phyloP scores from a whole-genome alignment of 805 yeast genomes.

The Candida loeiensis region DNA sequence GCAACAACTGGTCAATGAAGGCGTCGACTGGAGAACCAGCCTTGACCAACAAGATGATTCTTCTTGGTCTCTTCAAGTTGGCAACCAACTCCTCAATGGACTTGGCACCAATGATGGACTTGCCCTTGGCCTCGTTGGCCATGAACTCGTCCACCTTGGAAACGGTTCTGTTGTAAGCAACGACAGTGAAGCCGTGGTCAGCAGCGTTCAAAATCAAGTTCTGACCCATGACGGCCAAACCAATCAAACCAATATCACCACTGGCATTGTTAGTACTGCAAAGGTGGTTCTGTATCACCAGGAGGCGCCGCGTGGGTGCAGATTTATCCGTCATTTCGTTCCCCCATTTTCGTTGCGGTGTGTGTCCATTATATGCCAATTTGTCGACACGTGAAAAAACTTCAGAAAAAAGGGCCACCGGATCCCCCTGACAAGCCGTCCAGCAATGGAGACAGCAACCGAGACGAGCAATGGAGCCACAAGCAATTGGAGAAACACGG shows the following conservation, averaged over 20 bases:
- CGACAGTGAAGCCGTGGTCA: conserved; percentile 97
- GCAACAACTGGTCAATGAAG: conserved; percentile 83
- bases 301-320: conserved; percentile 9
- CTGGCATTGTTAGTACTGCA: conserved; percentile 36
- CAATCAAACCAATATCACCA: conserved; percentile 98
- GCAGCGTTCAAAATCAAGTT: conserved; percentile 96
- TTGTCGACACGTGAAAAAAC: conserved; percentile 2
- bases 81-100: conserved; percentile 84
- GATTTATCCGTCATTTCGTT: neutral
- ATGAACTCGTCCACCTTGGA: conserved; percentile 93
- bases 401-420: neutral
- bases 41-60: conserved; percentile 89
- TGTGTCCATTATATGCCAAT: neutral
- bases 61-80: conserved; percentile 95
- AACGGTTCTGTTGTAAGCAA: conserved; percentile 97
- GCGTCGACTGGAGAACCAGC: conserved; percentile 95
- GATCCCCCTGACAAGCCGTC: no score
- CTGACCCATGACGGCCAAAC: conserved; percentile 99
- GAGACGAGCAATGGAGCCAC: no score
- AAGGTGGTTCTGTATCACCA: conserved; percentile 14
- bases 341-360: neutral
- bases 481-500: no score
- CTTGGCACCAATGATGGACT: conserved; percentile 92
- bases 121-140: conserved; percentile 94
- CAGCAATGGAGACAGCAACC: no score